Conservation (phyloP, 1,284 basidiomycete species). For the Binderoboletus segoi region DNA sequence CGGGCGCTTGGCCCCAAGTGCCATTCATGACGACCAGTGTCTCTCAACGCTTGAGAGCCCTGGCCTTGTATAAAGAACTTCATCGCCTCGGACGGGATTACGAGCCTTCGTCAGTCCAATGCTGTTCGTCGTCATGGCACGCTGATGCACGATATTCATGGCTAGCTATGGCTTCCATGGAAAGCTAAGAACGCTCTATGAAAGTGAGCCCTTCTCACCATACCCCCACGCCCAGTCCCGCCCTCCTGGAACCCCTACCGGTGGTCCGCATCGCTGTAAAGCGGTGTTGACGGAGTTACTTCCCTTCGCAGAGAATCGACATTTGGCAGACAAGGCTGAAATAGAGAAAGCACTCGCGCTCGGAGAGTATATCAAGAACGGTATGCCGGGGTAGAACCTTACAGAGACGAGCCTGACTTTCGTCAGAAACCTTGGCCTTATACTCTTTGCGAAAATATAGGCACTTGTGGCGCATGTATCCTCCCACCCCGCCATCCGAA, state of each 20-base stretch:
- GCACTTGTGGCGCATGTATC: constrained; percentile 77
- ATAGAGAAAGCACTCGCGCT: constrained; percentile 80
- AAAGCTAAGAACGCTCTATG: constrained; percentile 67
- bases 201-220: constrained; percentile 50
- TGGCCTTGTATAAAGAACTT: constrained; percentile 77
- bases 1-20: too few relatives aligned
- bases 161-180: constrained; percentile 75
- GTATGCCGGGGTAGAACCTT: constrained; percentile 45
- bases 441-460: constrained; percentile 88
- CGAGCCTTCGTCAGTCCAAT: constrained; percentile 65
- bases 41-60: constrained; percentile 54
- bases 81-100: constrained; percentile 78
- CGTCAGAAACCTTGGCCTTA: constrained; percentile 79
- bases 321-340: constrained; percentile 67
- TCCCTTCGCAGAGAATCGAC: constrained; percentile 62
- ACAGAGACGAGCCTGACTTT: constrained; percentile 1
- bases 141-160: constrained; percentile 14
- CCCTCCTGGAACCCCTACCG: not conserved
- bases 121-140: constrained; percentile 11
- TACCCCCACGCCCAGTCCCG: not conserved
- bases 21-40: constrained; percentile 39
- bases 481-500: constrained; percentile 26
- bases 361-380: constrained; percentile 88
- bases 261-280: not conserved
- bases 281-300: constrained; percentile 3